phyloP scores from a whole-genome alignment of 2,329 filamentous ascomycete genomes.

The Hymenoscyphus repandus region DNA sequence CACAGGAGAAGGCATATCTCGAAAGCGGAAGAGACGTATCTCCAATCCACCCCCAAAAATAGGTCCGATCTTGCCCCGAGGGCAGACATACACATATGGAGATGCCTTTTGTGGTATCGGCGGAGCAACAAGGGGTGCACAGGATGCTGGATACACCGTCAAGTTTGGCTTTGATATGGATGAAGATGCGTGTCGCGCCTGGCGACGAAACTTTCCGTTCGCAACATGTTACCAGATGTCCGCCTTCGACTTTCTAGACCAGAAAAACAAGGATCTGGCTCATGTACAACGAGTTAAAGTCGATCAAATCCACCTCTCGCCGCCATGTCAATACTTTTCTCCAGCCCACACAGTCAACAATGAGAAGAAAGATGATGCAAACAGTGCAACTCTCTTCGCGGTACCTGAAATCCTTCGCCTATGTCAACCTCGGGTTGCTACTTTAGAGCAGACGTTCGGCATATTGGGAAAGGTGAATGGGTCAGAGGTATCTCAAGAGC shows the following conservation, averaged over 20 bases:
- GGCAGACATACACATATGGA: conserved; percentile 59
- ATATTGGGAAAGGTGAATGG: no score
- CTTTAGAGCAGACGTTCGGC: conserved; percentile 74
- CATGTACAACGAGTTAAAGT: conserved; percentile 36
- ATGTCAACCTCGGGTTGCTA: conserved; percentile 62
- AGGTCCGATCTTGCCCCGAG: neutral
- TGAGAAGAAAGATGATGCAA: conserved; percentile 59
- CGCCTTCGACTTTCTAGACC: conserved; percentile 44
- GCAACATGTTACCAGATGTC: conserved; percentile 44
- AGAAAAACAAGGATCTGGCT: conserved; percentile 5
- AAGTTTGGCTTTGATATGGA: conserved; percentile 60
- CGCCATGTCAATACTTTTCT: conserved; percentile 73
- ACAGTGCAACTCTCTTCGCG: conserved; percentile 54
- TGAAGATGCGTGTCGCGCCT: conserved; percentile 18
- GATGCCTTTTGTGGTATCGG: conserved; percentile 73
- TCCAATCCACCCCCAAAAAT: no score
- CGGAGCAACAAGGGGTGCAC: conserved; percentile 62
- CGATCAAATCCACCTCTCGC: conserved; percentile 70
- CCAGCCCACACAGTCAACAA: conserved; percentile 59
- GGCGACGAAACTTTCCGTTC: conserved; percentile 23
- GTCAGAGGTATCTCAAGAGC: no score
- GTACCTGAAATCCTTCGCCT: conserved; percentile 53
- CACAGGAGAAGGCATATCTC: no score
- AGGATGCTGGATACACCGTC: conserved; percentile 51
- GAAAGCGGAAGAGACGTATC: no score